These are phyloP conservation scores for Citrus hindsii DNA, from an alignment of 345 rosid genomes.

Conservation along the genomic window DNA sequence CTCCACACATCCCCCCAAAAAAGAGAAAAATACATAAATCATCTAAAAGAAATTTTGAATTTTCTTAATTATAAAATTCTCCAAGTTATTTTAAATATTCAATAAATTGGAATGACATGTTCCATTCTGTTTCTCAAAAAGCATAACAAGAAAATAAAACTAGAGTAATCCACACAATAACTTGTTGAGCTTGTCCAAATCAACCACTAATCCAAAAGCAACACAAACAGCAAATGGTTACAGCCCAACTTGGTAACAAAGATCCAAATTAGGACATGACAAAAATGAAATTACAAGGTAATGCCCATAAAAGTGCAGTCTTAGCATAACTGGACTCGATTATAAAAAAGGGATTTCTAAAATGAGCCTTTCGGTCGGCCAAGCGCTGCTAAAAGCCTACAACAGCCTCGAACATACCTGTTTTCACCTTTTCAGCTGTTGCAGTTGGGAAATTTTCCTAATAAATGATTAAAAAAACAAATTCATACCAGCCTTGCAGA, in stretches of 20 bases:
- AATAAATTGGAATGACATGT: neutral
- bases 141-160: neutral
- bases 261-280: too few relatives aligned
- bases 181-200: neutral
- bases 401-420: conserved; percentile 67
- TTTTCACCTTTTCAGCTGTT: conserved; percentile 69
- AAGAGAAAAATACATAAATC: neutral
- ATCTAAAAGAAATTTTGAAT: neutral
- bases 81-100: neutral
- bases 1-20: conserved; percentile 37
- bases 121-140: neutral
- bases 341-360: conserved; percentile 38
- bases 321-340: too few relatives aligned
- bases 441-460: conserved; percentile 81
- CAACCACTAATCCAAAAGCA: neutral
- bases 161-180: neutral
- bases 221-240: neutral
- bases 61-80: neutral
- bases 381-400: conserved; percentile 51
- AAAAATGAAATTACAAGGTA: too few relatives aligned
- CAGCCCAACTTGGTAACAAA: neutral
- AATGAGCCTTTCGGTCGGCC: conserved; percentile 68
- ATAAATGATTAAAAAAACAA: neutral
- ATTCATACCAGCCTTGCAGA: neutral
- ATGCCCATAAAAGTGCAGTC: too few relatives aligned